Evolutionary conservation across 2,329 filamentous ascomycete species (phyloP).

Genomic region (Scytalidium sp.): DNA sequence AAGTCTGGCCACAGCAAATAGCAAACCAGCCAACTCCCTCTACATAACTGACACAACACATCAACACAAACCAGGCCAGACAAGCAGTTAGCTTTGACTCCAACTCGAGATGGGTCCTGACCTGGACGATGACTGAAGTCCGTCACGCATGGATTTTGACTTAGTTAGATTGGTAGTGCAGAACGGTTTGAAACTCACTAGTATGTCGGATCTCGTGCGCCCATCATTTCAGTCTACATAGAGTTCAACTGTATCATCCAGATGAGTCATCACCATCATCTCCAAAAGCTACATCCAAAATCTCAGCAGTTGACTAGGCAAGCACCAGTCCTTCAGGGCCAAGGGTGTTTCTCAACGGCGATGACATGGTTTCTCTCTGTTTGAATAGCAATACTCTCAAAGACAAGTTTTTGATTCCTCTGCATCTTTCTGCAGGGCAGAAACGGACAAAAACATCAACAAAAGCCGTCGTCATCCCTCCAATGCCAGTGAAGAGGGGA

Average conservation of each 20-base stretch:
- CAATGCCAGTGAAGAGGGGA: constrained; percentile 36
- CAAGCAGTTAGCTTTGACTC: constrained; percentile 93
- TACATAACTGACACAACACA: constrained; percentile 12
- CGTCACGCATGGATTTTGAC: constrained; percentile 4
- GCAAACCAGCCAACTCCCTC: constrained; percentile 5
- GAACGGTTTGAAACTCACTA: constrained; percentile 16
- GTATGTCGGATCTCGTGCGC: constrained; percentile 19
- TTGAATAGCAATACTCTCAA: constrained; percentile 77
- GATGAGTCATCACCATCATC: constrained; percentile 10
- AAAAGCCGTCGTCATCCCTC: constrained; percentile 82
- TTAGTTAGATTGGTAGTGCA: constrained; percentile 14
- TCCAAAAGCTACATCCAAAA: constrained; percentile 13
- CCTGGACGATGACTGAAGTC: constrained; percentile 18
- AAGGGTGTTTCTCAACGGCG: constrained; percentile 18
- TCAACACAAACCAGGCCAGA: constrained; percentile 41
- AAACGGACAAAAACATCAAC: constrained; percentile 92
- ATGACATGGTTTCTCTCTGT: constrained; percentile 62
- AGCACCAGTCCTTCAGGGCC: constrained; percentile 11
- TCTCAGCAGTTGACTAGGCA: constrained; percentile 17
- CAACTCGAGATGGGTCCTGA: constrained; percentile 88
- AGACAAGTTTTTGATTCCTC: constrained; percentile 96
- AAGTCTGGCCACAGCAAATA: constrained; percentile 14
- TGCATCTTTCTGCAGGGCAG: constrained; percentile 61
- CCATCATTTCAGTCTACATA: constrained; percentile 5
- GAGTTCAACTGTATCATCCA: constrained; percentile 13